Evolutionary conservation across 1,284 basidiomycete species (phyloP), one percentile per base, ranked within the genome.

Genomic region (Boletus semigastroideus): DNA sequence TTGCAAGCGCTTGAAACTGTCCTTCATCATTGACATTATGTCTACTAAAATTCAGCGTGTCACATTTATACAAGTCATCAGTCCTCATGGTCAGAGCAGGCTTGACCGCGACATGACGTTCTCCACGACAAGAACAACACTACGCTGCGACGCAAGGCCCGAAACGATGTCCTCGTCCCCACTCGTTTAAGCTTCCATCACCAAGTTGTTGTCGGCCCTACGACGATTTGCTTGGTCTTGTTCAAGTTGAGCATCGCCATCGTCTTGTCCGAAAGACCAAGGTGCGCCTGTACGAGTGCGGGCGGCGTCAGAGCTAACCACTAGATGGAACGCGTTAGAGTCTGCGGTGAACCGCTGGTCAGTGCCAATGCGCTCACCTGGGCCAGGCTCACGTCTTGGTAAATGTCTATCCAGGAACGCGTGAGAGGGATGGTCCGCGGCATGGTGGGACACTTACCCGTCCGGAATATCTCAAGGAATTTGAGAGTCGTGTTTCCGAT

Each of bases 301-400:
- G 72, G 73, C 6, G 79, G 78, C 0, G 78, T 78, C 52, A 82
- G 62, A 0, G 79, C 80, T 5, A 83, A 62, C 80, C 79, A 82
- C 52, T 78, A 22, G 27, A n/a, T 36, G 31, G 14, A 33, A 33
- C 31, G 31, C 14, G 31, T 33, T 14, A 33, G 31, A 16, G 31
- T 6, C 31, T 13, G 30, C 12, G 3, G 13, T 12, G 10, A 13
- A 13, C 31, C 12, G 2, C 12, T 14, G 6, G 1, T 33, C 14
- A 33, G 13, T 12, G 13, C 14, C 14, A 33, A 14, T 33, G 31
- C 12, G 59, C 51, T 72, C 13, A 76, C 77, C 73, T 40, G 79
- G 72, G 54, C 78, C 78, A 87, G 69, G 60, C 82, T 86, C 57
- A 87, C 74, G 62, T 88, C 86, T 59, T 85, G 74, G 68, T 81